Conservation (phyloP, 2,329 filamentous ascomycete genomes). For the Sphaerulina vaccinii region DNA sequence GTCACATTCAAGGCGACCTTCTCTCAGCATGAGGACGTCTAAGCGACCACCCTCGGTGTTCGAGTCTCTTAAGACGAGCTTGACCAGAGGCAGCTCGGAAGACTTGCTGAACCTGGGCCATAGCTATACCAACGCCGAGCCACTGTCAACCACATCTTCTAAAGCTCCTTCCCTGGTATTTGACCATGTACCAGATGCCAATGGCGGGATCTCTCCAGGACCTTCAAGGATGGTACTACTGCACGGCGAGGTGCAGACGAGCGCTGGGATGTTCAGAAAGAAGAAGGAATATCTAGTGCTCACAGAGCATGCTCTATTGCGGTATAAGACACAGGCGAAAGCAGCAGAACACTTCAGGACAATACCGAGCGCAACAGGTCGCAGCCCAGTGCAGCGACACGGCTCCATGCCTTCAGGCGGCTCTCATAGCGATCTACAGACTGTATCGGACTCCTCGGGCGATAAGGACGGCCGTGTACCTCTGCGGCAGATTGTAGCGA, state of each 20-base stretch:
- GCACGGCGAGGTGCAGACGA: constrained; percentile 69
- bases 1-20: constrained; percentile 35
- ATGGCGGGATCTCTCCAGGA: constrained; percentile 11
- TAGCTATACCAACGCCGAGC: constrained; percentile 40
- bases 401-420: constrained; percentile 58
- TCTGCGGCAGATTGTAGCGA: constrained; percentile 65
- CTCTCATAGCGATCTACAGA: constrained; percentile 62
- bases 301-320: constrained; percentile 65
- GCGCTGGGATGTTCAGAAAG: constrained; percentile 68
- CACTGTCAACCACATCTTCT: constrained; percentile 51
- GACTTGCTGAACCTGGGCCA: constrained; percentile 34
- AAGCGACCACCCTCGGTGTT: constrained; percentile 34
- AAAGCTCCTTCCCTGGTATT: constrained; percentile 49
- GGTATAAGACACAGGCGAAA: constrained; percentile 67
- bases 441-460: constrained; percentile 50
- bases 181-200: constrained; percentile 34
- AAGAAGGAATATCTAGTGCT: constrained; percentile 71
- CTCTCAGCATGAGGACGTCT: constrained; percentile 43
- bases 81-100: constrained; percentile 51
- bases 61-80: constrained; percentile 54
- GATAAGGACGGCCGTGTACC: constrained; percentile 59
- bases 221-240: constrained; percentile 54
- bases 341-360: constrained; percentile 62
- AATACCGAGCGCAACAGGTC: constrained; percentile 38
- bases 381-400: constrained; percentile 53